These are phyloP conservation scores for Aspergillus luchuensis DNA, from an alignment of 2,329 filamentous ascomycete species.

Conservation along the genomic window DNA sequence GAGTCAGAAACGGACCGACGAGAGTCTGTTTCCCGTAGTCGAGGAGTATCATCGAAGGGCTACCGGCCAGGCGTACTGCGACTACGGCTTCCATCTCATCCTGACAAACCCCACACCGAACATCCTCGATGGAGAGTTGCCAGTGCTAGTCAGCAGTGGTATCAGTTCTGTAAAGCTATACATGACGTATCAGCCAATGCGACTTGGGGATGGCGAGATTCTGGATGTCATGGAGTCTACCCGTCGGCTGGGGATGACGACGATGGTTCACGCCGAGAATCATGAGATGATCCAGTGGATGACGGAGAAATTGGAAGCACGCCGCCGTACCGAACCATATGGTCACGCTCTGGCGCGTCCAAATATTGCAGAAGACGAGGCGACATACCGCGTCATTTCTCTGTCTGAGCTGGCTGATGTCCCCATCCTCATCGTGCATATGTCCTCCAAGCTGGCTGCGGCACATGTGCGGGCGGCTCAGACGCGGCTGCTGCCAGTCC, in stretches of 20 bases:
- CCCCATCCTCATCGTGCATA: slow-evolving; percentile 57
- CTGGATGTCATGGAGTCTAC: slow-evolving; percentile 47
- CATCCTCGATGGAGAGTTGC: slow-evolving; percentile 44
- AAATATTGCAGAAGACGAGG: slow-evolving; percentile 46
- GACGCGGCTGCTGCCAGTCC: slow-evolving; percentile 54
- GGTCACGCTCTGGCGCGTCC: slow-evolving; percentile 48
- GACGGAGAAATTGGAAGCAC: background rate
- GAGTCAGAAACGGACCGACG: slow-evolving; percentile 52
- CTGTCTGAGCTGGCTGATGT: slow-evolving; percentile 53
- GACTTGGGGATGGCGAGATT: slow-evolving; percentile 44
- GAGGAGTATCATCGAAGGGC: slow-evolving; percentile 52
- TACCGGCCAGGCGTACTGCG: slow-evolving; percentile 52
- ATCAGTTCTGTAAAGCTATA: slow-evolving; percentile 52
- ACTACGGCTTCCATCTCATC: slow-evolving; percentile 57
- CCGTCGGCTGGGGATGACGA: slow-evolving; percentile 46
- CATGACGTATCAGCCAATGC: slow-evolving; percentile 50
- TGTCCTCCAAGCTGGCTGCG: slow-evolving; percentile 52
- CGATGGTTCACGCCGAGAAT: slow-evolving; percentile 53
- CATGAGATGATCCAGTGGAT: slow-evolving; percentile 19
- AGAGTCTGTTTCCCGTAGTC: slow-evolving; percentile 50
- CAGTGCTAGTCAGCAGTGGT: slow-evolving; percentile 39
- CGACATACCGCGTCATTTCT: slow-evolving; percentile 53
- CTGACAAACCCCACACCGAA: slow-evolving; percentile 33
- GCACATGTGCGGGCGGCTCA: slow-evolving; percentile 55
- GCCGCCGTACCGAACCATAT: slow-evolving; percentile 35